phyloP scores from a whole-genome alignment of 2,329 filamentous ascomycete genomes.

The Ascomycota sp. region DNA sequence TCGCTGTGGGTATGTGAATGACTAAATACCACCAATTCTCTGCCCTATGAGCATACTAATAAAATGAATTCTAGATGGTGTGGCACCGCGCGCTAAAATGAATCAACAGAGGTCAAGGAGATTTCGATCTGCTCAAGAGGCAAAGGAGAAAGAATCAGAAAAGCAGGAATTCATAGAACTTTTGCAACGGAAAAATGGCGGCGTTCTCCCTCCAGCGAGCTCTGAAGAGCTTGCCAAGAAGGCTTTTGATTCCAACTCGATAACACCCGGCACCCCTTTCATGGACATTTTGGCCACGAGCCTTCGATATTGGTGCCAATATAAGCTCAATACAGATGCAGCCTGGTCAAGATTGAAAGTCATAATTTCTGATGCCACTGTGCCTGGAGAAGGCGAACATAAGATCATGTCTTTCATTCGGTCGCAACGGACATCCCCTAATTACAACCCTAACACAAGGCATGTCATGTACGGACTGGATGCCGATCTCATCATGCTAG shows the following conservation, averaged over 20 bases:
- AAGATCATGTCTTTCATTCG: conserved; percentile 98
- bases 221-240: conserved; percentile 53
- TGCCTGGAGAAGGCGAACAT: conserved; percentile 94
- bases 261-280: conserved; percentile 93
- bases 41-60: no score
- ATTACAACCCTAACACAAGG: conserved; percentile 88
- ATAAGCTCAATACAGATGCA: conserved; percentile 93
- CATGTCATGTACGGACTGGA: conserved; percentile 97
- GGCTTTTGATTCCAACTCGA: conserved; percentile 73
- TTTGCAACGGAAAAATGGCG: conserved; percentile 58
- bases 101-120: conserved; percentile 94
- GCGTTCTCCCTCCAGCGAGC: conserved; percentile 38
- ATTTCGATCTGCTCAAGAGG: conserved; percentile 86
- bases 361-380: conserved; percentile 94
- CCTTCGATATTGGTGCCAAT: conserved; percentile 88
- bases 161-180: conserved; percentile 75
- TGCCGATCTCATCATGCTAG: conserved; percentile 96
- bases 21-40: neutral
- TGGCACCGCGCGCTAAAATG: conserved; percentile 96
- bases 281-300: conserved; percentile 90
- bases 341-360: conserved; percentile 92
- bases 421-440: conserved; percentile 73
- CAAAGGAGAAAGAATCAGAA: conserved; percentile 80
- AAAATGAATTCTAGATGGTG: conserved; percentile 40
- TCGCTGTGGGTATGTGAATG: conserved; percentile 58